phyloP scores from a whole-genome alignment of 2,329 filamentous ascomycete species.

The Scytalidium sp. region DNA sequence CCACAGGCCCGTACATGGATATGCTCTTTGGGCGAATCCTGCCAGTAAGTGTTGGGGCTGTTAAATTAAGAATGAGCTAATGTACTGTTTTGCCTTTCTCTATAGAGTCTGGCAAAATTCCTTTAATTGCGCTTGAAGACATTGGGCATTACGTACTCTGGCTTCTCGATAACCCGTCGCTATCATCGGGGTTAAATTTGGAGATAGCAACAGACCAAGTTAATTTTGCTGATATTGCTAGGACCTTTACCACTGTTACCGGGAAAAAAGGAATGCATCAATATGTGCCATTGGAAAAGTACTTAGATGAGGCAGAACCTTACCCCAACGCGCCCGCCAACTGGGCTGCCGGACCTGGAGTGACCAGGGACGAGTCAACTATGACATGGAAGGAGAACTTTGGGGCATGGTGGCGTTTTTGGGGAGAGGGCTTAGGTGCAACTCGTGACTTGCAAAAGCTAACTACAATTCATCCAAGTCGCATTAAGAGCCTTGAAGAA shows the following conservation, averaged over 20 bases:
- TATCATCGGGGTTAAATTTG: slow-evolving; percentile 13
- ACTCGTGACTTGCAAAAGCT: slow-evolving; percentile 8
- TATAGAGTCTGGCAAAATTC: slow-evolving; percentile 4
- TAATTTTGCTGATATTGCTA: slow-evolving; percentile 10
- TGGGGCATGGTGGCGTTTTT: slow-evolving; percentile 15
- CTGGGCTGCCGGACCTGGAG: slow-evolving; percentile 11
- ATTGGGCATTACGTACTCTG: slow-evolving; percentile 16
- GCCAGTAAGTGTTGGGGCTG: slow-evolving; percentile 4
- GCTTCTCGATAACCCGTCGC: slow-evolving; percentile 19
- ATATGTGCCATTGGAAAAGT: slow-evolving; percentile 5
- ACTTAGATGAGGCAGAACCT: slow-evolving; percentile 9
- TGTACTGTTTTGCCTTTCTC: background rate
- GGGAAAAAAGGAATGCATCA: slow-evolving; percentile 3
- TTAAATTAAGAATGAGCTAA: no score
- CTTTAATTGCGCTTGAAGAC: slow-evolving; percentile 16
- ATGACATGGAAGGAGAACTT: slow-evolving; percentile 13
- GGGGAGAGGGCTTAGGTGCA: slow-evolving; percentile 5
- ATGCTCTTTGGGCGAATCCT: slow-evolving; percentile 6
- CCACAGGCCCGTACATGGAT: no score
- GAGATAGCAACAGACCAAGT: slow-evolving; percentile 15
- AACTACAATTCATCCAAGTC: slow-evolving; percentile 12
- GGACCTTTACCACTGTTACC: slow-evolving; percentile 8
- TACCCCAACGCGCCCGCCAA: slow-evolving; percentile 8
- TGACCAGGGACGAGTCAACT: slow-evolving; percentile 12
- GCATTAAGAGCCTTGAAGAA: slow-evolving; percentile 9